Evolutionary conservation across 371 early-diverging fungal genomes (phyloP).

Genomic region (Syncephalastrum racemosum): DNA sequence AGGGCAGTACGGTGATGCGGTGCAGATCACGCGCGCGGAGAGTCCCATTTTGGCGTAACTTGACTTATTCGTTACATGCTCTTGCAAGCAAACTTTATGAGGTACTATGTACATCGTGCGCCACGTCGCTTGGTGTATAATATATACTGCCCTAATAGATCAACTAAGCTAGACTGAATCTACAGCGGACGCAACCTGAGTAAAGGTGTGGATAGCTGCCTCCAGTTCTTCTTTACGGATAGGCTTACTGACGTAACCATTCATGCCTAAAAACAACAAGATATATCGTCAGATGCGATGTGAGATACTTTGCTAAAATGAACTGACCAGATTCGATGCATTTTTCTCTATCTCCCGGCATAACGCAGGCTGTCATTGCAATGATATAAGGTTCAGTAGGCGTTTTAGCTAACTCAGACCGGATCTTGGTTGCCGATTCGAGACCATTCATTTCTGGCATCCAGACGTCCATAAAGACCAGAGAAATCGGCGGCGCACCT

Average conservation of each 20-base stretch:
- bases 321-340: constrained; percentile 44
- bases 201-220: constrained; percentile 25
- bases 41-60: too few relatives aligned
- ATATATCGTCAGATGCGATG: constrained; percentile 9
- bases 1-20: too few relatives aligned
- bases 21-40: too few relatives aligned
- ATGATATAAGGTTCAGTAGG: constrained; percentile 44
- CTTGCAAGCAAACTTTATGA: too few relatives aligned
- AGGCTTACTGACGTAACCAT: constrained; percentile 41
- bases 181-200: constrained; percentile 7
- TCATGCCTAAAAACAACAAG: constrained; percentile 15
- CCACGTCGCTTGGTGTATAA: too few relatives aligned
- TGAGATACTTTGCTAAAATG: constrained; percentile 8
- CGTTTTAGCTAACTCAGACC: constrained; percentile 27
- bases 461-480: constrained; percentile 58
- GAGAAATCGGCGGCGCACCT: constrained; percentile 25
- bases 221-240: constrained; percentile 50
- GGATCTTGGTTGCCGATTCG: constrained; percentile 45
- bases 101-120: too few relatives aligned
- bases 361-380: constrained; percentile 58
- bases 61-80: too few relatives aligned
- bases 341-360: constrained; percentile 55
- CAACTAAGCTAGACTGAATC: too few relatives aligned
- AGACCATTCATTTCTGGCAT: constrained; percentile 61
- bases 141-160: too few relatives aligned